These are phyloP conservation scores for Mariannaea elegans DNA, from an alignment of 2,329 filamentous ascomycete species.

Conservation along the genomic window DNA sequence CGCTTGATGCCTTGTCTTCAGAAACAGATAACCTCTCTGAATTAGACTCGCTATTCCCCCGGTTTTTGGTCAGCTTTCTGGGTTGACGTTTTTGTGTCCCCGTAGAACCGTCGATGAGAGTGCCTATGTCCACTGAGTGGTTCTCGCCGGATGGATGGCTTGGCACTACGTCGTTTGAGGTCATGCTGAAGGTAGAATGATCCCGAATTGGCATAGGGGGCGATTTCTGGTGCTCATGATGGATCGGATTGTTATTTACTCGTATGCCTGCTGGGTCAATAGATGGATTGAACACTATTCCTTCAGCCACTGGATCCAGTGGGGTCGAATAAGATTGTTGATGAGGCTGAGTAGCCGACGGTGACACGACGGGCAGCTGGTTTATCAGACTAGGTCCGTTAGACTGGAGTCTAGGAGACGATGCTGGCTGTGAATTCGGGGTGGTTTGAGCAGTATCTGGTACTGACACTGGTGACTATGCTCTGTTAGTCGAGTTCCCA, in stretches of 20 bases:
- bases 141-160: constrained; percentile 48
- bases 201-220: constrained; percentile 35
- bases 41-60: constrained; percentile 47
- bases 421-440: constrained; percentile 18
- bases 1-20: constrained; percentile 27
- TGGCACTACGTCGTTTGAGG: constrained; percentile 31
- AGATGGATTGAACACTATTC: constrained; percentile 45
- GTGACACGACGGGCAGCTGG: constrained; percentile 12
- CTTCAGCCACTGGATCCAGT: constrained; percentile 45
- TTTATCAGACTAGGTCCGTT: constrained; percentile 18
- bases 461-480: constrained; percentile 20
- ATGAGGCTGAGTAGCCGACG: not conserved
- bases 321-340: constrained; percentile 19
- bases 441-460: constrained; percentile 16
- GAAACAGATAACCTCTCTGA: constrained; percentile 40
- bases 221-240: constrained; percentile 30
- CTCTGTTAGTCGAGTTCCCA: constrained; percentile 19
- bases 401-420: constrained; percentile 3
- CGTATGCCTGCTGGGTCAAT: constrained; percentile 38
- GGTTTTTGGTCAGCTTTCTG: constrained; percentile 54
- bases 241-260: constrained; percentile 40
- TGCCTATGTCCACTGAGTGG: constrained; percentile 41
- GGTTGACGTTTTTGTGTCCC: constrained; percentile 47
- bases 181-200: constrained; percentile 30
- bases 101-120: constrained; percentile 33